These are phyloP conservation scores for Echinosophora koreensis DNA, from an alignment of 306 rosid species.

Conservation along the genomic window DNA sequence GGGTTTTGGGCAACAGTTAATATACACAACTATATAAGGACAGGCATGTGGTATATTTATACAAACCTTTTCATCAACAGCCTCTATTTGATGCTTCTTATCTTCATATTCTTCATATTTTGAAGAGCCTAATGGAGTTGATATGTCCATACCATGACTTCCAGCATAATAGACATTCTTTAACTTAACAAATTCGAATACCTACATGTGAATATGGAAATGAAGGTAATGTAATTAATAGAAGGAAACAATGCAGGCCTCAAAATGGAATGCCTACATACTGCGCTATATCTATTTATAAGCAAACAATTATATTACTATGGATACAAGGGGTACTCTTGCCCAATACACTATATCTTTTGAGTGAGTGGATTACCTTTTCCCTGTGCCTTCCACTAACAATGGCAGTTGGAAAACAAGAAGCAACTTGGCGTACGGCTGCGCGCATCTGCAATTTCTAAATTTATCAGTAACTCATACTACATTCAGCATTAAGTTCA, in stretches of 20 bases:
- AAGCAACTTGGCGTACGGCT: too few species aligned
- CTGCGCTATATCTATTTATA: too few species aligned
- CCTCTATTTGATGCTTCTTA: constrained; percentile 51
- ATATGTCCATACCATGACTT: constrained; percentile 82
- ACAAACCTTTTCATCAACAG: constrained; percentile 59
- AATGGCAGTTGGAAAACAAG: too few species aligned
- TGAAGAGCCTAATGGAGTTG: constrained; percentile 58
- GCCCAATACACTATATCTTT: too few species aligned
- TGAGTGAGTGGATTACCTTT: too few species aligned
- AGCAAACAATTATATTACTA: too few species aligned
- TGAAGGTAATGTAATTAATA: constrained; percentile 1
- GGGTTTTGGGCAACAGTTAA: background rate
- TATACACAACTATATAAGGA: background rate
- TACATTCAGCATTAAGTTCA: background rate
- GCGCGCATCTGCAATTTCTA: background rate
- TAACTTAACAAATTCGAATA: constrained; percentile 62
- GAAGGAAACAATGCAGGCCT: background rate
- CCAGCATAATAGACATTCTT: constrained; percentile 67
- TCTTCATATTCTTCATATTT: constrained; percentile 45
- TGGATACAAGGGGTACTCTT: too few species aligned
- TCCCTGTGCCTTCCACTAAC: too few species aligned
- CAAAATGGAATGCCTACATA: background rate
- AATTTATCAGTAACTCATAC: background rate
- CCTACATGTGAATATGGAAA: constrained; percentile 47
- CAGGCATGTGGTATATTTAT: background rate